These are phyloP conservation scores for Salix koriyanagi DNA, from an alignment of 345 rosid genomes.

Conservation along the genomic window DNA sequence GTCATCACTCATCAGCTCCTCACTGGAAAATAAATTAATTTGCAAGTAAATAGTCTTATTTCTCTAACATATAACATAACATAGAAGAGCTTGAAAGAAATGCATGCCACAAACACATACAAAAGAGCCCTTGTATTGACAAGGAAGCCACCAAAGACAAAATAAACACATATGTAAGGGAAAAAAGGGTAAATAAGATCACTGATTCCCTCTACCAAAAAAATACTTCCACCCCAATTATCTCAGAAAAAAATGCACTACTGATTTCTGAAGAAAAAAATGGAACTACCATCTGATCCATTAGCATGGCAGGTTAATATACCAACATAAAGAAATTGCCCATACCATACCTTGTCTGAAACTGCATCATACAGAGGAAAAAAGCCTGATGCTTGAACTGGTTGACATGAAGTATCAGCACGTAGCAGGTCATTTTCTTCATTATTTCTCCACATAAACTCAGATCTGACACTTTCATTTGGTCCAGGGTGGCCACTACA, in stretches of 20 bases:
- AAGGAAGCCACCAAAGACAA: neutral
- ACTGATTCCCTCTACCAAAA: neutral
- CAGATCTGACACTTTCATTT: conserved; percentile 25
- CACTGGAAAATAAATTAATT: neutral
- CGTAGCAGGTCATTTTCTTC: conserved; percentile 27
- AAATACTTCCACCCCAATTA: neutral
- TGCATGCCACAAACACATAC: neutral
- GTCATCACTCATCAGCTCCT: neutral
- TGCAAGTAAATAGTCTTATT: neutral
- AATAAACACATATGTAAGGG: neutral
- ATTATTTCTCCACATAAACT: conserved; percentile 37
- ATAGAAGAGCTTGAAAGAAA: neutral
- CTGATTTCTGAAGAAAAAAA: neutral
- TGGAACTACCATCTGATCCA: neutral
- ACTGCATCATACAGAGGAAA: conserved; percentile 31
- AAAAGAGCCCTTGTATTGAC: neutral
- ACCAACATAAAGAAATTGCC: neutral
- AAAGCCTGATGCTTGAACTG: conserved; percentile 26
- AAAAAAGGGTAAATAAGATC: neutral
- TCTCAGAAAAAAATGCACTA: neutral
- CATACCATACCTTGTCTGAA: conserved; percentile 38
- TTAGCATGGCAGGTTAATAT: neutral
- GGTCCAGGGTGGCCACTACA: conserved; percentile 21
- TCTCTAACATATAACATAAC: neutral
- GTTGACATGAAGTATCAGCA: conserved; percentile 30